phyloP scores from a whole-genome alignment of 2,329 filamentous ascomycete species.

The Epichloe bromicola region DNA sequence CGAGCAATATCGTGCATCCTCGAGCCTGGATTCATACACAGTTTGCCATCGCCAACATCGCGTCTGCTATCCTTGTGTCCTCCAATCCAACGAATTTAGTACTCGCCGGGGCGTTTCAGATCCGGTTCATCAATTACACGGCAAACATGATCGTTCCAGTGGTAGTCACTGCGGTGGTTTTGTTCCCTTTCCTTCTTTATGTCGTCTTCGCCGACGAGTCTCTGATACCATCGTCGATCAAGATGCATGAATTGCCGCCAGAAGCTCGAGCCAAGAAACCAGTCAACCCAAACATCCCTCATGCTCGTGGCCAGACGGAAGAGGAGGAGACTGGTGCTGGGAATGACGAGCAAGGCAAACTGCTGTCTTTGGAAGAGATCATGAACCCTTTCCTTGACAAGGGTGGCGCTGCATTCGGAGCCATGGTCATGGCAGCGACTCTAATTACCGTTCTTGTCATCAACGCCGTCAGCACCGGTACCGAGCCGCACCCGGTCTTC shows the following conservation, averaged over 20 bases:
- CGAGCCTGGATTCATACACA: slow-evolving; percentile 62
- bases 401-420: slow-evolving; percentile 49
- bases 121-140: slow-evolving; percentile 61
- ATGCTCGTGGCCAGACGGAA: slow-evolving; percentile 41
- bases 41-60: slow-evolving; percentile 60
- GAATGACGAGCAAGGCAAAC: slow-evolving; percentile 38
- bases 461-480: slow-evolving; percentile 44
- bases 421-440: slow-evolving; percentile 51
- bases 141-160: slow-evolving; percentile 69
- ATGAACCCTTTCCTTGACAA: slow-evolving; percentile 65
- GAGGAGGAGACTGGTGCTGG: slow-evolving; percentile 33
- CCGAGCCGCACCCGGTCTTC: slow-evolving; percentile 44
- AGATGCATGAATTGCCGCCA: slow-evolving; percentile 53
- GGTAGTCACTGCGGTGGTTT: slow-evolving; percentile 49
- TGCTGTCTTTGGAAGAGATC: slow-evolving; percentile 55
- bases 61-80: slow-evolving; percentile 62
- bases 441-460: slow-evolving; percentile 52
- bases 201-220: slow-evolving; percentile 51
- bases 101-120: slow-evolving; percentile 56
- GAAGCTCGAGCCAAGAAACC: slow-evolving; percentile 42
- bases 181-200: slow-evolving; percentile 59
- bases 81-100: slow-evolving; percentile 70
- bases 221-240: slow-evolving; percentile 52
- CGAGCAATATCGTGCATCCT: slow-evolving; percentile 57
- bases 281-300: slow-evolving; percentile 60